phyloP scores from a whole-genome alignment of 495 filamentous ascomycete genomes.

The Apiosordaria backusii region DNA sequence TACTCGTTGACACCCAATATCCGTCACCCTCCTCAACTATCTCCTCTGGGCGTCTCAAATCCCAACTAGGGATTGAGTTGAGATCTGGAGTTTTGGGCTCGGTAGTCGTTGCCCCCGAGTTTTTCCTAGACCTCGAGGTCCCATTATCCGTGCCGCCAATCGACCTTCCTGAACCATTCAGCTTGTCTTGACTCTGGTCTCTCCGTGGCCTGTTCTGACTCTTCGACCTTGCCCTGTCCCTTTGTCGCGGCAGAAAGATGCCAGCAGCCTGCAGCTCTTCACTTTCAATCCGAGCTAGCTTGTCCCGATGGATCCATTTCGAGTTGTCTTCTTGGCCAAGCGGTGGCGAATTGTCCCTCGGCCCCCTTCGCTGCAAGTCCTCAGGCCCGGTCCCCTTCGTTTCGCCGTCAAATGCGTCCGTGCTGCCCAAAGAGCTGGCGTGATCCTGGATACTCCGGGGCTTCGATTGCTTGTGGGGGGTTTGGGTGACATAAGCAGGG shows the following conservation, averaged over 20 bases:
- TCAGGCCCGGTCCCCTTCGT: conserved; percentile 16
- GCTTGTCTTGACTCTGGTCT: conserved; percentile 32
- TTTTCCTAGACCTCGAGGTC: conserved; percentile 44
- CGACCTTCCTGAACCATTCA: conserved; percentile 27
- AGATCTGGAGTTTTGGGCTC: conserved; percentile 33
- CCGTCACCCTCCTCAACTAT: conserved; percentile 62
- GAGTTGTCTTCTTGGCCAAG: conserved; percentile 53
- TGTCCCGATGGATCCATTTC: conserved; percentile 95
- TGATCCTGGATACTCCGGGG: conserved; percentile 50
- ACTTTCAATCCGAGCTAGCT: conserved; percentile 88
- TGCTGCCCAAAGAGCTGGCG: conserved; percentile 55
- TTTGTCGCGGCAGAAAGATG: conserved; percentile 62
- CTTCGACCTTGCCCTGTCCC: conserved; percentile 38
- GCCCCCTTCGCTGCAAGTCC: conserved; percentile 16
- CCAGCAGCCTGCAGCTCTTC: conserved; percentile 88
- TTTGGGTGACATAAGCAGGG: conserved; percentile 17
- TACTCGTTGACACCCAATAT: conserved; percentile 38
- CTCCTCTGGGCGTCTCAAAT: conserved; percentile 77
- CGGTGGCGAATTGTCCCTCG: conserved; percentile 9
- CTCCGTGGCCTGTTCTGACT: conserved; percentile 53
- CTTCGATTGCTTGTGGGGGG: conserved; percentile 35
- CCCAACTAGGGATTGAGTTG: conserved; percentile 47
- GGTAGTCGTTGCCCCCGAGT: conserved; percentile 36
- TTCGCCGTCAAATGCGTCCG: conserved; percentile 50
- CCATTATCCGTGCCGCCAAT: conserved; percentile 24